phyloP scores from a whole-genome alignment of 2,329 filamentous ascomycete genomes.

The Westerdykella sp. region DNA sequence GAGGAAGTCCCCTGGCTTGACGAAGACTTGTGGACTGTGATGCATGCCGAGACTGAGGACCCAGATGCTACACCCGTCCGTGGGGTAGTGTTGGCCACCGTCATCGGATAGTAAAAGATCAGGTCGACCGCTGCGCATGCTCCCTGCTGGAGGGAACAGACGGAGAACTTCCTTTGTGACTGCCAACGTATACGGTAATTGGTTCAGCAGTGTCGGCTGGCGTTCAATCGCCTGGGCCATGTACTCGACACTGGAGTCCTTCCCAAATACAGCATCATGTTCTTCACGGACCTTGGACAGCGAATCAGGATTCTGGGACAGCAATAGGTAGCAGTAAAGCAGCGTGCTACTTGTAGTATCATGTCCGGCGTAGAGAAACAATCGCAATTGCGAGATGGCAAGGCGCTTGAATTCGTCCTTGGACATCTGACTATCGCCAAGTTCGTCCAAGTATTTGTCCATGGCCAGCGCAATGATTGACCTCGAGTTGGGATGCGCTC shows the following conservation, averaged over 20 bases:
- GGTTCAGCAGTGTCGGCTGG: constrained; percentile 18
- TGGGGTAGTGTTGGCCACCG: constrained; percentile 6
- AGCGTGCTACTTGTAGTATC: constrained; percentile 25
- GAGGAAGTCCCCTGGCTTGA: constrained; percentile 8
- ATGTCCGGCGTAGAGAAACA: constrained; percentile 28
- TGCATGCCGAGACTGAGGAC: constrained; percentile 6
- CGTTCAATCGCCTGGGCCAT: constrained; percentile 1
- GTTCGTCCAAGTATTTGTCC: constrained; percentile 2
- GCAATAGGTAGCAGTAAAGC: constrained; percentile 10
- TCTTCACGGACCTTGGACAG: constrained; percentile 16
- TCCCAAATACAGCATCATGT: constrained; percentile 21
- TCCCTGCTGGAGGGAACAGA: constrained; percentile 27
- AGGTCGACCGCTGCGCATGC: constrained; percentile 8
- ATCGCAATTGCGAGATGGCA: constrained; percentile 18
- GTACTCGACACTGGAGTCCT: constrained; percentile 4
- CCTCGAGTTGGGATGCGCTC: neutral
- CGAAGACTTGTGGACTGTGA: constrained; percentile 6
- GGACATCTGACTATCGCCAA: neutral
- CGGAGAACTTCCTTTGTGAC: constrained; percentile 29
- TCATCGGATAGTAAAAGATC: constrained; percentile 2
- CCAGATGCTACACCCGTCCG: constrained; percentile 4
- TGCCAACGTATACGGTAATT: constrained; percentile 19
- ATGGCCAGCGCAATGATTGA: constrained; percentile 5
- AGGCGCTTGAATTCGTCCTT: constrained; percentile 14
- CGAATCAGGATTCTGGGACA: constrained; percentile 10